Evolutionary conservation across 805 yeast species (phyloP), one percentile per base, ranked within the genome.

Genomic region (Debaryomyces hansenii): DNA sequence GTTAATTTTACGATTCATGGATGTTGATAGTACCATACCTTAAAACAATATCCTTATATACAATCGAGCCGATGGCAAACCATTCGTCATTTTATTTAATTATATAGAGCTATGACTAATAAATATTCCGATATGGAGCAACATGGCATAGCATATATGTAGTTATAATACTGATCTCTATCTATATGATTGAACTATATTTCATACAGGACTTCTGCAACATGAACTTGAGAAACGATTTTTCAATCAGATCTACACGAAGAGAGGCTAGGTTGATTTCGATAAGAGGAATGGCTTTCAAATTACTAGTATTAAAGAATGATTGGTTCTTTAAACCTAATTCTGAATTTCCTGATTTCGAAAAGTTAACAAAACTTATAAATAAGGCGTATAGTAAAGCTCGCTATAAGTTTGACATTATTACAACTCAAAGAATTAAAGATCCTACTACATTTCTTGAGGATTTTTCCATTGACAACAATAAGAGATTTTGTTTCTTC

Each of bases 301-400:
- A 66, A 40, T 42, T 64, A 4, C 27, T 64, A 3, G 41, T 57
- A 1, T 51, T 64, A n/a, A 47, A 53, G 8, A 51, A 51, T n/a
- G 52, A 51, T 7, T 64, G 69, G 69, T 37, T 62, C 21, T 42
- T 49, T 24, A 31, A 24, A 7, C 33, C 20, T n/a, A 38, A 16
- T 12, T 29, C 38, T 10, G 24, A 41, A 27, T 16, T 14, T 2
- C 43, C 44, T 24, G 38, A 43, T 9, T 45, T 46, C 43, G 39
- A 37, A 10, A 45, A 40, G 18, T 43, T 75, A 27, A 47, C 56
- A 5, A 46, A 57, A 6, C 46, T 76, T n/a, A 59, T 82, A 46
- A 82, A 82, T 56, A 66, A 69, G 45, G 80, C 81, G 1, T 82
- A 80, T 57, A 64, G 74, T 49, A 77, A 74, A 48, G 76, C 78